Evolutionary conservation across 108 stramenopile genomes (phyloP).

Genomic region (Fistulifera solaris): DNA sequence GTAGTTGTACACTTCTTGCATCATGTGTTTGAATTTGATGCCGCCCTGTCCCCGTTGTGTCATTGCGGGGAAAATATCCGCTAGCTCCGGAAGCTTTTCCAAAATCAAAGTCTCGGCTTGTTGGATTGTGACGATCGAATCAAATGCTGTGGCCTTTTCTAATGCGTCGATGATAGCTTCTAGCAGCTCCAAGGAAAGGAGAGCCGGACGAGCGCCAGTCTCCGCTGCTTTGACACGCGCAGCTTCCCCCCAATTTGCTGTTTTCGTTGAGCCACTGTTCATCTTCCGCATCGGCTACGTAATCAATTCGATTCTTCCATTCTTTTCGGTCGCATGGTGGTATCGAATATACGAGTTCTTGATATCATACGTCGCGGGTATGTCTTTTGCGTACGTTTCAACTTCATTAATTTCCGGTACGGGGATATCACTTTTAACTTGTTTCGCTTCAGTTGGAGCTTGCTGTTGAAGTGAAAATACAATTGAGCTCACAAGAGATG

Average conservation of each 20-base stretch:
- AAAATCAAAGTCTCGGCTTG: conserved; percentile 62
- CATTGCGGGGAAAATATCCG: conserved; percentile 38
- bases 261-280: conserved; percentile 62
- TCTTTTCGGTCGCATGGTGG: conserved; percentile 38
- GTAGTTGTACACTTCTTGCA: conserved; percentile 69
- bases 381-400: conserved; percentile 44
- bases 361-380: conserved; percentile 44
- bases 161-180: conserved; percentile 72
- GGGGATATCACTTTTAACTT: conserved; percentile 67
- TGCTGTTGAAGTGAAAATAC: background rate
- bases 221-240: background rate
- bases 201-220: conserved; percentile 14
- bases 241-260: conserved; percentile 53
- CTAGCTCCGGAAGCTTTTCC: conserved; percentile 40
- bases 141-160: conserved; percentile 81
- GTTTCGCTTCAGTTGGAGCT: conserved; percentile 17
- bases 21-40: conserved; percentile 29
- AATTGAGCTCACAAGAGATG: background rate
- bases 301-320: conserved; percentile 39
- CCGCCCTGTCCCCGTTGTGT: conserved; percentile 11
- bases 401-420: conserved; percentile 60
- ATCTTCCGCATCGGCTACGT: conserved; percentile 69
- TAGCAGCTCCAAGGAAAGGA: conserved; percentile 38
- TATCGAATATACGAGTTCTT: conserved; percentile 64
- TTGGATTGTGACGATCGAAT: conserved; percentile 48